A percentile compares a stretch with the other conserved stretches of the same genome.
These are phyloP conservation scores for Paraphoma chrysanthemicola DNA, from an alignment of 2,329 filamentous ascomycete species.

Conservation along the genomic window DNA sequence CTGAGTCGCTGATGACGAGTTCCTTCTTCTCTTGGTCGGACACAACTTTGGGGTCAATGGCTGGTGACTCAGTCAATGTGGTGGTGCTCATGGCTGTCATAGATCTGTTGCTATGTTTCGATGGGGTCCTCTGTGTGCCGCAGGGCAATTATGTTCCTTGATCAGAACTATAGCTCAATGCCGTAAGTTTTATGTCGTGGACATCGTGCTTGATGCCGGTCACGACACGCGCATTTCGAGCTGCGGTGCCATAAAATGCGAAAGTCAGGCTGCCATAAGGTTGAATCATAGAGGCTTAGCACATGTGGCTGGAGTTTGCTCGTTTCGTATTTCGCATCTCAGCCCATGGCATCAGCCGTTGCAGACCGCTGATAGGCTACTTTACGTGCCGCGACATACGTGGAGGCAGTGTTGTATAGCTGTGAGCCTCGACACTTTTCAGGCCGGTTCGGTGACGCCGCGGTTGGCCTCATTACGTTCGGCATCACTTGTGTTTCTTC, in stretches of 20 bases:
- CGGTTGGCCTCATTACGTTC: too few relatives aligned
- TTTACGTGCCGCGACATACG: too few relatives aligned
- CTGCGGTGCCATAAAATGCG: background rate
- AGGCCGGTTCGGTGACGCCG: too few relatives aligned
- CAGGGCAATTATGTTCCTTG: background rate
- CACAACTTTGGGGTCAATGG: constrained; percentile 15
- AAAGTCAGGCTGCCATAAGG: constrained; percentile 6
- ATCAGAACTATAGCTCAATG: background rate
- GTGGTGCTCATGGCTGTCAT: background rate
- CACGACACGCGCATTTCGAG: background rate
- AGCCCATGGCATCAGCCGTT: too few relatives aligned
- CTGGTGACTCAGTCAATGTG: constrained; percentile 4
- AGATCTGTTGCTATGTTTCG: background rate
- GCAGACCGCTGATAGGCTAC: too few relatives aligned
- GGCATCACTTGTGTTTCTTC: too few relatives aligned
- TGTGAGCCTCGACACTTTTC: too few relatives aligned
- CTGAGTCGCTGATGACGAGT: constrained; percentile 18
- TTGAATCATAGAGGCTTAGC: constrained; percentile 4
- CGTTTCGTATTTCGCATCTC: constrained; percentile 5
- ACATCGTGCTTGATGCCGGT: background rate
- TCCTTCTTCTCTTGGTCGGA: constrained; percentile 27
- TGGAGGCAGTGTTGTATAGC: too few relatives aligned
- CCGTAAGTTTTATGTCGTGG: background rate
- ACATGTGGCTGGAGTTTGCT: background rate
- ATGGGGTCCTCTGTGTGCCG: too few relatives aligned